These are phyloP conservation scores for Pseudogymnoascus sp. DNA, from an alignment of 2,329 filamentous ascomycete genomes.

Conservation along the genomic window DNA sequence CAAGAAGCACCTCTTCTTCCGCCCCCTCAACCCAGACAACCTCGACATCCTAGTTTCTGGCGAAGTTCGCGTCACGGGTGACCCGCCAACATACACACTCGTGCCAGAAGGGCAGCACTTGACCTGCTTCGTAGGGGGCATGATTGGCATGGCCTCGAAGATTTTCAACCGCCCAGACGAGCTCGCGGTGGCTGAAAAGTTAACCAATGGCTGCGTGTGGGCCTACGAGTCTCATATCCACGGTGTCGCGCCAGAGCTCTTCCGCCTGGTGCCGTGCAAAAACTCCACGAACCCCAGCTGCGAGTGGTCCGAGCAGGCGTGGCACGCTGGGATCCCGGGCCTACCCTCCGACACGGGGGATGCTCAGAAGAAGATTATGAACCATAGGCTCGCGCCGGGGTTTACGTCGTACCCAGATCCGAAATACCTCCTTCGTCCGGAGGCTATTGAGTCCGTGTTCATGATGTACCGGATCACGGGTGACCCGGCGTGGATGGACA, in stretches of 20 bases:
- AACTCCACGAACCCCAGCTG: constrained; percentile 34
- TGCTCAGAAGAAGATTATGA: constrained; percentile 6
- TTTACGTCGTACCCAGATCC: constrained; percentile 34
- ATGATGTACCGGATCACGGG: constrained; percentile 36
- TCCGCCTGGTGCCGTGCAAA: constrained; percentile 41
- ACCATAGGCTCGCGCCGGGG: constrained; percentile 35
- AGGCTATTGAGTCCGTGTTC: constrained; percentile 59
- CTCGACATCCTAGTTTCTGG: constrained; percentile 39
- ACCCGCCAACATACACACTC: constrained; percentile 46
- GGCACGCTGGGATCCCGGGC: not conserved
- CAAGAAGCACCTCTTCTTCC: constrained; percentile 37
- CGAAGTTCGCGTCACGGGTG: constrained; percentile 31
- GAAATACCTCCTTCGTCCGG: constrained; percentile 45
- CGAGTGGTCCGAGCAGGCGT: constrained; percentile 37
- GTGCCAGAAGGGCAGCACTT: constrained; percentile 38
- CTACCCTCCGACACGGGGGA: not conserved
- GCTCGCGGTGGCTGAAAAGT: constrained; percentile 52
- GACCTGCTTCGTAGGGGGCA: constrained; percentile 62
- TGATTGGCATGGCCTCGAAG: constrained; percentile 58
- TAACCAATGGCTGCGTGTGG: constrained; percentile 64
- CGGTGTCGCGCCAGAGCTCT: constrained; percentile 58
- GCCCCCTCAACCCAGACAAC: constrained; percentile 31
- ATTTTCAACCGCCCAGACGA: constrained; percentile 51
- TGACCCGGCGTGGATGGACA: constrained; percentile 27
- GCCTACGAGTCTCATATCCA: constrained; percentile 52